These are phyloP conservation scores for Heliocybe sulcata DNA, from an alignment of 1,284 basidiomycete genomes.

Conservation along the genomic window DNA sequence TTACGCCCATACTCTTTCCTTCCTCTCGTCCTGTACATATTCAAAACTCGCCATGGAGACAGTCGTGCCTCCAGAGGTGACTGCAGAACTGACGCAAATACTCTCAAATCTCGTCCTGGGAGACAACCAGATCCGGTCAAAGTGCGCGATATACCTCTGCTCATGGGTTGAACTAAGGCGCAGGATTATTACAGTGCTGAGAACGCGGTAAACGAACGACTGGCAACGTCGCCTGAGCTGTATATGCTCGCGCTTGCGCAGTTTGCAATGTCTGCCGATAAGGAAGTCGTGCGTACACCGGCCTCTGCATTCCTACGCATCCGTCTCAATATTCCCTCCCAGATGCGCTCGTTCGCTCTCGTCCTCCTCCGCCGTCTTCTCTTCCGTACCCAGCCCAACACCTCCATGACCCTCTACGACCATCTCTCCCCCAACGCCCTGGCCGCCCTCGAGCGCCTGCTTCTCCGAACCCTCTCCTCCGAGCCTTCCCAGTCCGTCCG, in stretches of 20 bases:
- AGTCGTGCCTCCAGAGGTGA: slow-evolving; percentile 55
- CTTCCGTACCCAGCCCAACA: slow-evolving; percentile 42
- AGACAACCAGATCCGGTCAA: slow-evolving; percentile 71
- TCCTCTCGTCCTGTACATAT: background rate
- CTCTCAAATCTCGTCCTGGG: slow-evolving; percentile 75
- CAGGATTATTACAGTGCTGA: slow-evolving; percentile 46
- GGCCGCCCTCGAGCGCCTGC: slow-evolving; percentile 58
- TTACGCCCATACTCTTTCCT: background rate
- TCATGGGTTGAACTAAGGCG: background rate
- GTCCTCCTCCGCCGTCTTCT: slow-evolving; percentile 70
- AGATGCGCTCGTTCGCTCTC: slow-evolving; percentile 80
- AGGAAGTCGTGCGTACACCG: slow-evolving; percentile 52
- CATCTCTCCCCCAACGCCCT: slow-evolving; percentile 60
- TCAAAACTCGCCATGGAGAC: slow-evolving; percentile 27
- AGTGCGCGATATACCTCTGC: slow-evolving; percentile 30
- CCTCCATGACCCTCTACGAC: slow-evolving; percentile 56
- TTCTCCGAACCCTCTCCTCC: slow-evolving; percentile 58
- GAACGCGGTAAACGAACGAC: slow-evolving; percentile 68
- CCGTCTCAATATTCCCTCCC: slow-evolving; percentile 1
- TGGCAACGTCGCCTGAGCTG: slow-evolving; percentile 67
- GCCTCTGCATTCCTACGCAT: background rate
- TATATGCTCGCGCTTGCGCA: slow-evolving; percentile 70
- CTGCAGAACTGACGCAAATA: slow-evolving; percentile 69
- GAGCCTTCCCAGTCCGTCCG: slow-evolving; percentile 51
- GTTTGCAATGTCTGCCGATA: slow-evolving; percentile 65